Percentiles rank a stretch among this genome's conserved stretches.
Evolutionary conservation across 768 basidiomycete species (phyloP).

Genomic region (Pleurotus eryngii): DNA sequence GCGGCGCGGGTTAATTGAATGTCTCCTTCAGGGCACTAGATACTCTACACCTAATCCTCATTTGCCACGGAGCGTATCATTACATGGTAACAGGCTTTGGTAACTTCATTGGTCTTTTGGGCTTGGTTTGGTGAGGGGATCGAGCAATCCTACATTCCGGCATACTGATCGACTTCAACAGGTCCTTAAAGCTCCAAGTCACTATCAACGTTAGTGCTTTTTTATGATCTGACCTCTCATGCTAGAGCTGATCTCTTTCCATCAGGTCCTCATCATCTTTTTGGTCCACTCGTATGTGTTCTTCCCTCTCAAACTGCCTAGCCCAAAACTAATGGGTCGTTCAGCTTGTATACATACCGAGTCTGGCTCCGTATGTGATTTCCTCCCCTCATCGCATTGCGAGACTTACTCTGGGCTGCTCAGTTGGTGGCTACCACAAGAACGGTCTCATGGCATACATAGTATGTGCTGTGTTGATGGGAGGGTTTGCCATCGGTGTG

Average conservation of each 20-base stretch:
- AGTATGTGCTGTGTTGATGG: constrained; percentile 12
- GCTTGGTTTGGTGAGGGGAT: constrained; percentile 27
- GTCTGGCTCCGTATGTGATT: constrained; percentile 43
- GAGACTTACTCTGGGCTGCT: not conserved
- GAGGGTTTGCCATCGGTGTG: constrained; percentile 21
- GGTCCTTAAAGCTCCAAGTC: constrained; percentile 33
- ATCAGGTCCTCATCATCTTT: constrained; percentile 38
- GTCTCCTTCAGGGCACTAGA: constrained; percentile 28
- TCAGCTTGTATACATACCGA: constrained; percentile 38
- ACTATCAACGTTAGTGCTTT: constrained; percentile 34
- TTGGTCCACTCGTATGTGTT: constrained; percentile 39
- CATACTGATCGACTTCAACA: not conserved
- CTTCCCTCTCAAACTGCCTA: not conserved
- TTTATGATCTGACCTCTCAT: not conserved
- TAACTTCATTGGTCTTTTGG: constrained; percentile 17
- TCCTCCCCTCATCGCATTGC: not conserved
- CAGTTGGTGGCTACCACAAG: constrained; percentile 35
- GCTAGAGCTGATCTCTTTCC: not conserved
- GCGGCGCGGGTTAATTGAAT: not conserved
- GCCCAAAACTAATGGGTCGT: not conserved
- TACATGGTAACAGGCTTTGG: constrained; percentile 36
- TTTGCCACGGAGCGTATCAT: constrained; percentile 31
- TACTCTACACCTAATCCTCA: constrained; percentile 29
- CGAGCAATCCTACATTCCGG: not conserved
- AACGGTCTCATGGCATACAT: constrained; percentile 29